A percentile compares a stretch with the other conserved stretches of the same genome.
Evolutionary conservation across 306 rosid species (phyloP).

Genomic region (Lagenaria siceraria): DNA sequence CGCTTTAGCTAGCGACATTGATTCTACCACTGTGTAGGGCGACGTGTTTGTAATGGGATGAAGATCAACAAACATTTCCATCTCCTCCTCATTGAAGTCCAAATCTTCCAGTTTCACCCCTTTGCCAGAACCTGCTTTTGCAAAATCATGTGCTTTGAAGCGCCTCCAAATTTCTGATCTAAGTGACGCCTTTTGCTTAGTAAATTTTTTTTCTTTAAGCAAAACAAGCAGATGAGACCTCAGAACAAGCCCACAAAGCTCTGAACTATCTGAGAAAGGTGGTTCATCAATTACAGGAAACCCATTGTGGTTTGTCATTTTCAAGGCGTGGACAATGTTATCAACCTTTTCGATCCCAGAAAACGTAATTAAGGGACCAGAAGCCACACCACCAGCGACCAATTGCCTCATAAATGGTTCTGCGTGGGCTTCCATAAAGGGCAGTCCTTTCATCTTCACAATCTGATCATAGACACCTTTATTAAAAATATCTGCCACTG

Average conservation of each 20-base stretch:
- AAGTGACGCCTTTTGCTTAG: conserved; percentile 21
- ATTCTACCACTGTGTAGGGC: conserved; percentile 54
- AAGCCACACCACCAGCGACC: conserved; percentile 57
- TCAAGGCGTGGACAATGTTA: conserved; percentile 35
- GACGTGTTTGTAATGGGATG: conserved; percentile 55
- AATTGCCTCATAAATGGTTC: conserved; percentile 63
- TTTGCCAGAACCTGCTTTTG: conserved; percentile 76
- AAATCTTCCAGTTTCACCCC: conserved; percentile 64
- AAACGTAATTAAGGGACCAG: conserved; percentile 52
- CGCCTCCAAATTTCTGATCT: conserved; percentile 18
- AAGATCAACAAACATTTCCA: conserved; percentile 69
- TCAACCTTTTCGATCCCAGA: conserved; percentile 67
- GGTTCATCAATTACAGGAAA: conserved; percentile 93
- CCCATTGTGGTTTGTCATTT: conserved; percentile 51
- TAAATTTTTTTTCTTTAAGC: conserved; percentile 54
- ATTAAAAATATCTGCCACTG: conserved; percentile 66
- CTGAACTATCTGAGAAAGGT: conserved; percentile 49
- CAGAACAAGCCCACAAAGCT: conserved; percentile 68
- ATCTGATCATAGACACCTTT: conserved; percentile 77
- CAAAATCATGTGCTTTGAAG: conserved; percentile 50
- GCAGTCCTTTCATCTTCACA: conserved; percentile 52
- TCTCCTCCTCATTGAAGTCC: conserved; percentile 45
- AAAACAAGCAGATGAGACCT: conserved; percentile 82
- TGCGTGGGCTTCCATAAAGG: conserved; percentile 66
- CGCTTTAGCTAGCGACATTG: conserved; percentile 65